phyloP scores from a whole-genome alignment of 2,329 filamentous ascomycete species.

The Chaetoscypha palmicola region DNA sequence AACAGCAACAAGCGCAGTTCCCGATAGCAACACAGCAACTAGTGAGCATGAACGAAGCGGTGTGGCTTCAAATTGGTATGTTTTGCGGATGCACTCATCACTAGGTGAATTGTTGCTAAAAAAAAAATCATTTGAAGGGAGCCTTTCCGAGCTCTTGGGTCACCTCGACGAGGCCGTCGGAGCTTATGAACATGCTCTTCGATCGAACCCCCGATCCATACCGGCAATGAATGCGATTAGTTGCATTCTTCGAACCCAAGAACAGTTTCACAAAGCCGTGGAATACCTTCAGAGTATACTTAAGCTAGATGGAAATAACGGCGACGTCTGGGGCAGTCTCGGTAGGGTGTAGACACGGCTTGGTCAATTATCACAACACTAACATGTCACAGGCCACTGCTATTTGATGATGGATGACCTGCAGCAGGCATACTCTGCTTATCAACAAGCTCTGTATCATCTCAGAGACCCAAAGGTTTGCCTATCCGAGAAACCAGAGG shows the following conservation, averaged over 20 bases:
- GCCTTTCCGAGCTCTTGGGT: slow-evolving; percentile 78
- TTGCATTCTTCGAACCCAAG: slow-evolving; percentile 80
- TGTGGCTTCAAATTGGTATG: slow-evolving; percentile 92
- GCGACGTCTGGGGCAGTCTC: slow-evolving; percentile 93
- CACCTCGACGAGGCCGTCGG: slow-evolving; percentile 82
- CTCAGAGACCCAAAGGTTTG: slow-evolving; percentile 81
- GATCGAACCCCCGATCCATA: slow-evolving; percentile 81
- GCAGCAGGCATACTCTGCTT: slow-evolving; percentile 93
- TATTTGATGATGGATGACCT: slow-evolving; percentile 98
- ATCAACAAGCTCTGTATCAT: slow-evolving; percentile 92
- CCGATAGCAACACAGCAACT: slow-evolving; percentile 59
- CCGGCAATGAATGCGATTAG: slow-evolving; percentile 92
- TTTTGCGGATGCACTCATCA: slow-evolving; percentile 9
- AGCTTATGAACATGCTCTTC: slow-evolving; percentile 84
- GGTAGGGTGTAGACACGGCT: slow-evolving; percentile 46
- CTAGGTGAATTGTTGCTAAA: slow-evolving; percentile 27
- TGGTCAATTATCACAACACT: slow-evolving; percentile 13
- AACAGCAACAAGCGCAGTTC: slow-evolving; percentile 16
- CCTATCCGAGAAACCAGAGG: too few species aligned
- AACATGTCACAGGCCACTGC: slow-evolving; percentile 66
- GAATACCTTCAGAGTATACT: slow-evolving; percentile 88
- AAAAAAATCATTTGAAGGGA: slow-evolving; percentile 48
- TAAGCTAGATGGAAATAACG: slow-evolving; percentile 81
- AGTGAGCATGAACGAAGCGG: slow-evolving; percentile 70
- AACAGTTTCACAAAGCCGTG: slow-evolving; percentile 88